A percentile compares a stretch with the other conserved stretches of the same genome.
These are phyloP conservation scores for Blastocystis sp. DNA, from an alignment of 352 stramenopile genomes.

Conservation along the genomic window DNA sequence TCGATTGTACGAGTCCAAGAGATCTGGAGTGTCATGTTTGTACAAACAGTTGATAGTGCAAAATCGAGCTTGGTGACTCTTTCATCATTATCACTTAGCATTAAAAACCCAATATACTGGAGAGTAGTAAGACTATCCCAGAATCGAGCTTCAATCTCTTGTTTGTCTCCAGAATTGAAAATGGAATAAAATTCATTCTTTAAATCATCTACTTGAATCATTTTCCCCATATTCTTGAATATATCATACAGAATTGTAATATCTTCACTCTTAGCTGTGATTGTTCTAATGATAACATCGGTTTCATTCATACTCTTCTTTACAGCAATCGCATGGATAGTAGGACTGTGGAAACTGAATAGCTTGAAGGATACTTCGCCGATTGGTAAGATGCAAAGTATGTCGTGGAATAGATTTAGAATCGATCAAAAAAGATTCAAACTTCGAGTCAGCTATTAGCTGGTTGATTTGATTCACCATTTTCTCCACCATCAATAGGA, in stretches of 20 bases:
- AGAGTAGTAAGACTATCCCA: not conserved
- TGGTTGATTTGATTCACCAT: not conserved
- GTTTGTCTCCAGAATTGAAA: not conserved
- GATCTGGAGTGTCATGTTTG: conserved; percentile 6
- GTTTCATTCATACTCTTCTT: not conserved
- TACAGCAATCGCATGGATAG: not conserved
- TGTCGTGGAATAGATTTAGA: not conserved
- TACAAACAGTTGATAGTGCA: conserved; percentile 29
- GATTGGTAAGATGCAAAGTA: not conserved
- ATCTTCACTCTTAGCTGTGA: not conserved
- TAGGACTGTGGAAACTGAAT: not conserved
- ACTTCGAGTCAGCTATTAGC: not conserved
- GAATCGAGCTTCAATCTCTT: conserved; percentile 27
- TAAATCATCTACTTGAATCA: not conserved
- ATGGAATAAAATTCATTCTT: conserved; percentile 21
- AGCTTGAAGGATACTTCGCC: not conserved
- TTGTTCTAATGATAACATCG: not conserved
- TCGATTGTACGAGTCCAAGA: conserved; percentile 58
- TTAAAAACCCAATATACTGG: conserved; percentile 4
- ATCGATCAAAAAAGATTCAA: not conserved
- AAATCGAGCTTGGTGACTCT: conserved; percentile 31
- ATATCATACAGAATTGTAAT: not conserved
- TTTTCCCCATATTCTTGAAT: conserved; percentile 11
- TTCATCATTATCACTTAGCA: not conserved
- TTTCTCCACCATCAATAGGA: not conserved